These are phyloP conservation scores for Lactifluus echinatus DNA, from an alignment of 768 basidiomycete species.

Conservation along the genomic window DNA sequence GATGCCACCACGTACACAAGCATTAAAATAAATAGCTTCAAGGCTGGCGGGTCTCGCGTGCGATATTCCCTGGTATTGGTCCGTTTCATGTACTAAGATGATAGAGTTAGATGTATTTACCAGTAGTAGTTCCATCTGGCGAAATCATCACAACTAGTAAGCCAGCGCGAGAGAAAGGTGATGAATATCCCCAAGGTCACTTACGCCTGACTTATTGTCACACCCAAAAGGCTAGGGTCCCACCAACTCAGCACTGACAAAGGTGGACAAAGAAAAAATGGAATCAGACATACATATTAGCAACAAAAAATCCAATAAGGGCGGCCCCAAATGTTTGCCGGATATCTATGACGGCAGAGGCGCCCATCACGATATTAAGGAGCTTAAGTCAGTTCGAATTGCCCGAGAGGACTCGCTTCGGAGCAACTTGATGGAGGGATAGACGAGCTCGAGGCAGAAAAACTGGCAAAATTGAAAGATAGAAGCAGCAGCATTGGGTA, in stretches of 20 bases:
- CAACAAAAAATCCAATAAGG: not conserved
- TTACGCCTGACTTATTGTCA: slow-evolving; percentile 4
- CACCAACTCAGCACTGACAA: not conserved
- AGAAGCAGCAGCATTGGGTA: too few relatives aligned
- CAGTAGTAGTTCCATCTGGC: not conserved
- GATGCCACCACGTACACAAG: not conserved
- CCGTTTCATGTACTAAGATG: not conserved
- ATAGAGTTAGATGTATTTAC: not conserved
- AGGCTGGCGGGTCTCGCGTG: not conserved
- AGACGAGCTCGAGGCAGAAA: too few relatives aligned
- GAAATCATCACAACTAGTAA: not conserved
- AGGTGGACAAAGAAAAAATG: not conserved
- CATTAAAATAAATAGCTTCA: not conserved
- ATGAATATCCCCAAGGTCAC: not conserved
- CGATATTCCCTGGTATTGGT: not conserved
- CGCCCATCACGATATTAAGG: too few relatives aligned
- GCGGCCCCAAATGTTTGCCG: not conserved
- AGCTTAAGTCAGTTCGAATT: too few relatives aligned
- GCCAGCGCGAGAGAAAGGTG: not conserved
- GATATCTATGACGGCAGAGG: too few relatives aligned
- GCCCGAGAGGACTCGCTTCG: too few relatives aligned
- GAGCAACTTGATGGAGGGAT: too few relatives aligned
- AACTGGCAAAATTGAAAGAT: too few relatives aligned
- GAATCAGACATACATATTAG: not conserved
- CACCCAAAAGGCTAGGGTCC: not conserved